phyloP scores from a whole-genome alignment of 73 alveolate species.

The Vitrella brassicaformis region DNA sequence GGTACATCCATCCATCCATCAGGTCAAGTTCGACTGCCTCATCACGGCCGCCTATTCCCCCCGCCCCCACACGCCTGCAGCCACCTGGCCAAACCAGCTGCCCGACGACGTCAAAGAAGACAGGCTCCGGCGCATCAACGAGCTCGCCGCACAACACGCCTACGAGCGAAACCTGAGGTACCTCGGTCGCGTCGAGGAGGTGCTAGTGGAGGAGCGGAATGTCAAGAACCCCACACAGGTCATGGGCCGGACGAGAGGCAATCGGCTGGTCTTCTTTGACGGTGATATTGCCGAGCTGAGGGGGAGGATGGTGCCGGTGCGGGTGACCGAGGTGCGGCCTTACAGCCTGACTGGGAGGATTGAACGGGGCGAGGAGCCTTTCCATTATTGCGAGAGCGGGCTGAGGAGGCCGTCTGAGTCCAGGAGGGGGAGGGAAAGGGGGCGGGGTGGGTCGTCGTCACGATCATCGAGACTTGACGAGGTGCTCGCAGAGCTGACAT shows the following conservation, averaged over 20 bases:
- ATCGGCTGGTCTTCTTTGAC: background rate
- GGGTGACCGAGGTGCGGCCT: background rate
- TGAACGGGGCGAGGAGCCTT: no score
- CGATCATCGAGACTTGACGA: no score
- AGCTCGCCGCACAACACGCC: background rate
- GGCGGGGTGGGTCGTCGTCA: background rate
- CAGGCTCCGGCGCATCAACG: background rate
- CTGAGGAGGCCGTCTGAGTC: background rate
- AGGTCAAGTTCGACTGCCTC: background rate
- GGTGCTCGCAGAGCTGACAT: no score
- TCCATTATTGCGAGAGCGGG: no score
- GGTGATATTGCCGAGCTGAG: background rate
- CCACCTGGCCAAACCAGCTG: conserved; percentile 8
- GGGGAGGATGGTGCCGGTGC: background rate
- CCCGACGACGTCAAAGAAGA: conserved; percentile 1
- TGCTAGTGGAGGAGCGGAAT: background rate
- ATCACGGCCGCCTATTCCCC: background rate
- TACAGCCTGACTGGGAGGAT: background rate
- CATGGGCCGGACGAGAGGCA: background rate
- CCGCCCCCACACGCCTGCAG: conserved; percentile 26
- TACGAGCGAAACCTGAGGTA: background rate
- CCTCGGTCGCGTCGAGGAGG: background rate
- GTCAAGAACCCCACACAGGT: background rate
- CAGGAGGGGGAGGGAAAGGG: background rate
- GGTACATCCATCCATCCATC: background rate